phyloP scores from a whole-genome alignment of 2,329 filamentous ascomycete genomes.

The Exophiala aquamarina region DNA sequence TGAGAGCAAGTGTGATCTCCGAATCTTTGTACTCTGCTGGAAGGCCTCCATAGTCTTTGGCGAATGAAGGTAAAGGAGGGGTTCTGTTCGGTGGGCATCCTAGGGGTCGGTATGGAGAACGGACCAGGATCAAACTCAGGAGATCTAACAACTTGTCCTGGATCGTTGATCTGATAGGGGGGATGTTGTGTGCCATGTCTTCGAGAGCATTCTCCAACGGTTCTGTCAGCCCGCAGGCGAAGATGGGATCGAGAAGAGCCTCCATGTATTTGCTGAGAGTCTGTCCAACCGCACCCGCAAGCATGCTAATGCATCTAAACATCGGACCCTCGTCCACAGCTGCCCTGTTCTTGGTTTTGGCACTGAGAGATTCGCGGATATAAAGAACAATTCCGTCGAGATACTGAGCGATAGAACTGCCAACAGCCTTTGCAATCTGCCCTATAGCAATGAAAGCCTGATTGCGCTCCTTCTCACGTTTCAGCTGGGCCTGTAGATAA shows the following conservation, averaged over 20 bases:
- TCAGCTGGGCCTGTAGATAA: conserved; percentile 87
- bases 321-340: conserved; percentile 69
- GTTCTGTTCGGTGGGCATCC: conserved; percentile 89
- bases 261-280: conserved; percentile 99
- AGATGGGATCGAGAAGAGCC: conserved; percentile 89
- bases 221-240: conserved; percentile 90
- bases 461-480: conserved; percentile 91
- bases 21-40: conserved; percentile 77
- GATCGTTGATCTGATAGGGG: conserved; percentile 86
- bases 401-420: conserved; percentile 91
- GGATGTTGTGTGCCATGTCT: conserved; percentile 98
- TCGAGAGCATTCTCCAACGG: conserved; percentile 93
- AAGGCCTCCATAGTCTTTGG: conserved; percentile 81
- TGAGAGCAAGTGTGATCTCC: conserved; percentile 88
- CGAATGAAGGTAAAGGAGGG: conserved; percentile 75
- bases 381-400: conserved; percentile 92
- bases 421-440: conserved; percentile 93
- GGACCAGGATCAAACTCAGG: conserved; percentile 89
- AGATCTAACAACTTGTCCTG: conserved; percentile 93
- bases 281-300: conserved; percentile 92
- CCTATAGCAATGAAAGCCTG: conserved; percentile 95
- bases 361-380: conserved; percentile 70
- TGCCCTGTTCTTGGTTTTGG: conserved; percentile 50
- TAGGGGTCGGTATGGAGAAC: conserved; percentile 86
- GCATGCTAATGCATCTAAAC: conserved; percentile 95